Evolutionary conservation across 1,284 basidiomycete genomes (phyloP).

Genomic region (Heliocybe sulcata): DNA sequence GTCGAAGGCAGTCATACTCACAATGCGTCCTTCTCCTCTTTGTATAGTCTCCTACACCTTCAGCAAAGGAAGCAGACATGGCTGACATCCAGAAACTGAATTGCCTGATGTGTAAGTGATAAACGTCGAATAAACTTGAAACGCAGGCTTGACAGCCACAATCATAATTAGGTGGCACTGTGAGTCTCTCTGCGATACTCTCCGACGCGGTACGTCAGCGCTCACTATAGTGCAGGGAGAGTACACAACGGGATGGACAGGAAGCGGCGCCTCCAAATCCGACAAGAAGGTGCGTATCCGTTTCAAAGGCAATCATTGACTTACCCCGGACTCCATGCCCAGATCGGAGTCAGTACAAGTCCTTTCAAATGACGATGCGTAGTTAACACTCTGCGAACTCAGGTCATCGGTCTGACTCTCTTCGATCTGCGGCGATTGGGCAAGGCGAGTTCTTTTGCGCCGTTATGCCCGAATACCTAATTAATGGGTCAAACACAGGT

Average conservation of each 20-base stretch:
- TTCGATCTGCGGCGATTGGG: conserved; percentile 85
- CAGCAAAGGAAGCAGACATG: background rate
- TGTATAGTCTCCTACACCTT: background rate
- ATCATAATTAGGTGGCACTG: conserved; percentile 50
- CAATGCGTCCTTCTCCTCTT: background rate
- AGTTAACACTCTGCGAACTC: conserved; percentile 4
- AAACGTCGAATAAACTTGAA: background rate
- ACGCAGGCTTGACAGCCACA: background rate
- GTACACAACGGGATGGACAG: conserved; percentile 93
- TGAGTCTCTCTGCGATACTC: conserved; percentile 20
- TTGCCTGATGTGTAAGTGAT: conserved; percentile 67
- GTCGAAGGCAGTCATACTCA: background rate
- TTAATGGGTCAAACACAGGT: conserved; percentile 32
- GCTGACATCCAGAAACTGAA: conserved; percentile 38
- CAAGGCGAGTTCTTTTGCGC: conserved; percentile 45
- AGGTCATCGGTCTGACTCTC: conserved; percentile 87
- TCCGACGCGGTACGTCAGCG: background rate
- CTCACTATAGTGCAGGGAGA: conserved; percentile 61
- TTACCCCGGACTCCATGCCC: background rate
- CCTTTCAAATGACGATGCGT: background rate
- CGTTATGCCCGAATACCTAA: background rate
- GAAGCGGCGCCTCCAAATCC: conserved; percentile 83
- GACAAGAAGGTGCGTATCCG: conserved; percentile 75
- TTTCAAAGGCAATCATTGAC: background rate
- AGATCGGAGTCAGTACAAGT: conserved; percentile 58